A percentile compares a stretch with the other conserved stretches of the same genome.
These are phyloP conservation scores for Actinomucor elegans DNA, from an alignment of 371 early-diverging fungal species.

Conservation along the genomic window DNA sequence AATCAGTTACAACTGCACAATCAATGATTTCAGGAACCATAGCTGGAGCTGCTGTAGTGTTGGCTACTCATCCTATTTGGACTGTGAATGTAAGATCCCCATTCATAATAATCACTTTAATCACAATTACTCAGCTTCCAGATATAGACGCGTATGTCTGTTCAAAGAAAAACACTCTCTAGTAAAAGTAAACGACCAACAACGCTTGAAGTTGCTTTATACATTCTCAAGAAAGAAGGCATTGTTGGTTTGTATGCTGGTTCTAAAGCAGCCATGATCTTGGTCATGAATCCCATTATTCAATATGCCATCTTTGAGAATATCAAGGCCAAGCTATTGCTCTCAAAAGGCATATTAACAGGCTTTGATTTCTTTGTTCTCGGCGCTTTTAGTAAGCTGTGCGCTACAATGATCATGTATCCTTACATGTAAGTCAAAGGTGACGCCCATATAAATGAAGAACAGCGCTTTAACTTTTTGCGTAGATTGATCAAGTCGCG, in stretches of 20 bases:
- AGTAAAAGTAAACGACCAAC: slow-evolving; percentile 31
- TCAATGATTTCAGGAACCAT: slow-evolving; percentile 85
- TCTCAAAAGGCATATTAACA: slow-evolving; percentile 53
- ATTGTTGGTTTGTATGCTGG: slow-evolving; percentile 83
- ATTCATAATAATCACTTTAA: too few species aligned
- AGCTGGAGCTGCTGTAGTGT: slow-evolving; percentile 76
- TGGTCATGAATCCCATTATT: slow-evolving; percentile 96
- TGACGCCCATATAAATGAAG: not conserved
- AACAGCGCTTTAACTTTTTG: too few species aligned
- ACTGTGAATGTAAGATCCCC: slow-evolving; percentile 75
- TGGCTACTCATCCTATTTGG: slow-evolving; percentile 93
- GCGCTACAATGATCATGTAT: slow-evolving; percentile 93
- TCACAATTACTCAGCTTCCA: not conserved
- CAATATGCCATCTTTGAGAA: slow-evolving; percentile 94
- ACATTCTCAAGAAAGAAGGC: slow-evolving; percentile 87
- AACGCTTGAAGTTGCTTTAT: slow-evolving; percentile 43
- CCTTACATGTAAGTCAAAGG: slow-evolving; percentile 84
- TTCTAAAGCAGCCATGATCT: slow-evolving; percentile 83
- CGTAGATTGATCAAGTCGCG: slow-evolving; percentile 86
- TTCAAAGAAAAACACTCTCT: slow-evolving; percentile 46
- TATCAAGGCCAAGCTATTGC: slow-evolving; percentile 66
- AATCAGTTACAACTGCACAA: slow-evolving; percentile 66
- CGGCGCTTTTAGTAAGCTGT: slow-evolving; percentile 90
- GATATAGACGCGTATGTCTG: slow-evolving; percentile 59
- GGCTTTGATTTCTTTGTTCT: slow-evolving; percentile 88